Evolutionary conservation across 179 eudicot genomes (phyloP).

Genomic region (Beta macrorhiza): DNA sequence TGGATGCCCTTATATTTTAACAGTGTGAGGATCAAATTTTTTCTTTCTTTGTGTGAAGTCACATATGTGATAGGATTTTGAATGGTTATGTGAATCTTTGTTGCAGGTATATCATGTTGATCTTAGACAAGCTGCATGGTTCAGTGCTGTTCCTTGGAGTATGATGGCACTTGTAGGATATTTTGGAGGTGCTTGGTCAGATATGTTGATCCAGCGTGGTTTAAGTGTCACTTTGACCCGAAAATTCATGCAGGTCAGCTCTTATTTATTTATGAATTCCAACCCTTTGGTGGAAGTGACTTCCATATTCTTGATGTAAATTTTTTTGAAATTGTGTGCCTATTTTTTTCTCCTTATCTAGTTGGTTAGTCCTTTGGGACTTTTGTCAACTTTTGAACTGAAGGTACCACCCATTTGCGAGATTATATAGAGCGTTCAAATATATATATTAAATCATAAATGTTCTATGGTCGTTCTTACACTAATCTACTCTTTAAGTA

Average conservation of each 20-base stretch:
- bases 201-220: conserved; percentile 74
- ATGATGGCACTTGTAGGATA: conserved; percentile 94
- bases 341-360: not conserved
- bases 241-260: conserved; percentile 88
- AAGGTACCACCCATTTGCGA: not conserved
- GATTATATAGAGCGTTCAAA: not conserved
- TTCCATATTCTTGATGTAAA: not conserved
- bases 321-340: not conserved
- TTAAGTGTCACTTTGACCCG: conserved; percentile 75
- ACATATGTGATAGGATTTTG: not conserved
- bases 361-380: conserved; percentile 1
- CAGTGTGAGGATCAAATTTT: conserved; percentile 47
- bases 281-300: not conserved
- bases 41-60: not conserved
- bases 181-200: conserved; percentile 86
- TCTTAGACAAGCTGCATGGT: conserved; percentile 99
- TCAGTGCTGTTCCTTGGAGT: conserved; percentile 98
- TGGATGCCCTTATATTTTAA: conserved; percentile 99
- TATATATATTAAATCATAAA: too few species aligned
- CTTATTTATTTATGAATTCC: not conserved
- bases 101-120: conserved; percentile 81
- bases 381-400: not conserved
- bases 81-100: conserved; percentile 15
- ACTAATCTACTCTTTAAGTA: too few species aligned
- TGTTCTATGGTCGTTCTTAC: too few species aligned